These are phyloP conservation scores for Mucor racemosus DNA, from an alignment of 371 early-diverging fungal species.

Conservation along the genomic window DNA sequence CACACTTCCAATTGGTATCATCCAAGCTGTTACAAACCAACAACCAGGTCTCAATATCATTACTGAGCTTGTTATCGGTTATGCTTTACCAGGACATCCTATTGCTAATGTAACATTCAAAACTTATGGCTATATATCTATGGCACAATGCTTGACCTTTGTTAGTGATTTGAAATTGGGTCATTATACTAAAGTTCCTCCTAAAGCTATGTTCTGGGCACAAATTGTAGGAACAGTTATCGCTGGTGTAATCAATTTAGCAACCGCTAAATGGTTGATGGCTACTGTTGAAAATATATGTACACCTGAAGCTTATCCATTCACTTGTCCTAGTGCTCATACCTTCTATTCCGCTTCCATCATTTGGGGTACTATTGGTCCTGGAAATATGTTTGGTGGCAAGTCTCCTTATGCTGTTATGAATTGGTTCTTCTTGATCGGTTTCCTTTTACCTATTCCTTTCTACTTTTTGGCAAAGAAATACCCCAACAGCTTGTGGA, in stretches of 20 bases:
- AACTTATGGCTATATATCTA: conserved; percentile 67
- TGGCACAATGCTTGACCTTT: conserved; percentile 64
- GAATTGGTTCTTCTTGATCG: conserved; percentile 68
- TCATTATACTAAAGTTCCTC: conserved; percentile 75
- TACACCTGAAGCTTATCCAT: conserved; percentile 49
- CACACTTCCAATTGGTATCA: conserved; percentile 82
- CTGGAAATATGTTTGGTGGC: conserved; percentile 71
- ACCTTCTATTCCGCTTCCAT: conserved; percentile 71
- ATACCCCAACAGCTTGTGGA: conserved; percentile 60
- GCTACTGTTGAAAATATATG: conserved; percentile 62
- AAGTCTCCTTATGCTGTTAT: conserved; percentile 58
- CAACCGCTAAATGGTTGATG: conserved; percentile 71
- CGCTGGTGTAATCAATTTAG: conserved; percentile 65
- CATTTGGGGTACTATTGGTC: conserved; percentile 79
- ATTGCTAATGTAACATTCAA: conserved; percentile 73
- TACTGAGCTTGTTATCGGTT: conserved; percentile 71
- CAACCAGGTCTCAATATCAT: conserved; percentile 77
- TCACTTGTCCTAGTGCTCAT: conserved; percentile 66
- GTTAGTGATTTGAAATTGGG: conserved; percentile 69
- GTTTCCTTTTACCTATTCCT: conserved; percentile 67
- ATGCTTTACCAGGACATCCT: conserved; percentile 65
- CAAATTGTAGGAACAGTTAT: conserved; percentile 65
- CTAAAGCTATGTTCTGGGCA: conserved; percentile 68
- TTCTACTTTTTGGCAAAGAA: conserved; percentile 54
- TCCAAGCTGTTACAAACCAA: conserved; percentile 73